phyloP scores from a whole-genome alignment of 1,139 yeast species.

The Petasospora rhodanensis region DNA sequence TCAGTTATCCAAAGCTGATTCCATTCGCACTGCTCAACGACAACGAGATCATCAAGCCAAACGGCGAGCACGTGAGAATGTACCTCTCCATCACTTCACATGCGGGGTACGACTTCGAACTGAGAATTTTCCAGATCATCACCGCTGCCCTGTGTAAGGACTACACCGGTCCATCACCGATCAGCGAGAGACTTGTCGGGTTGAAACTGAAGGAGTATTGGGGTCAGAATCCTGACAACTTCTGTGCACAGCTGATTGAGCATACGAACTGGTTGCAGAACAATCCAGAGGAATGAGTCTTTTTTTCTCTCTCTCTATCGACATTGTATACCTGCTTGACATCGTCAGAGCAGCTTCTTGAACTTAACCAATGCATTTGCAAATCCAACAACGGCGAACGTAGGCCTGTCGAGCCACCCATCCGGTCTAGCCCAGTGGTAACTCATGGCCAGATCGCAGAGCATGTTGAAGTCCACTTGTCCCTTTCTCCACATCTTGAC shows the following conservation, averaged over 20 bases:
- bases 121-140: constrained; percentile 33
- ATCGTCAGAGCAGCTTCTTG: constrained; percentile 10
- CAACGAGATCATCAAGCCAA: constrained; percentile 38
- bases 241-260: constrained; percentile 26
- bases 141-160: constrained; percentile 30
- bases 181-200: constrained; percentile 25
- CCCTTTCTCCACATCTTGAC: constrained; percentile 13
- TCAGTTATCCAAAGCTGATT: constrained; percentile 61
- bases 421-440: constrained; percentile 24
- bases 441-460: constrained; percentile 20
- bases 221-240: constrained; percentile 23
- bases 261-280: constrained; percentile 30
- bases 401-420: constrained; percentile 18
- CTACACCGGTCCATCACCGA: constrained; percentile 22
- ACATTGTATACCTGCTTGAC: no score
- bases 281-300: constrained; percentile 19
- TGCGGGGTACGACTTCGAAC: constrained; percentile 32
- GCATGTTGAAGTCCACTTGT: constrained; percentile 12
- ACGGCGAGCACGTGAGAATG: constrained; percentile 28
- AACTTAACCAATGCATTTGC: constrained; percentile 17
- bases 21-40: constrained; percentile 46
- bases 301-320: no score
- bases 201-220: constrained; percentile 25
- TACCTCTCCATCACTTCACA: constrained; percentile 22
- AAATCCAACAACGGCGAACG: constrained; percentile 23